Conservation (phyloP, 441 rosid species). For the Jatropha multifida region DNA sequence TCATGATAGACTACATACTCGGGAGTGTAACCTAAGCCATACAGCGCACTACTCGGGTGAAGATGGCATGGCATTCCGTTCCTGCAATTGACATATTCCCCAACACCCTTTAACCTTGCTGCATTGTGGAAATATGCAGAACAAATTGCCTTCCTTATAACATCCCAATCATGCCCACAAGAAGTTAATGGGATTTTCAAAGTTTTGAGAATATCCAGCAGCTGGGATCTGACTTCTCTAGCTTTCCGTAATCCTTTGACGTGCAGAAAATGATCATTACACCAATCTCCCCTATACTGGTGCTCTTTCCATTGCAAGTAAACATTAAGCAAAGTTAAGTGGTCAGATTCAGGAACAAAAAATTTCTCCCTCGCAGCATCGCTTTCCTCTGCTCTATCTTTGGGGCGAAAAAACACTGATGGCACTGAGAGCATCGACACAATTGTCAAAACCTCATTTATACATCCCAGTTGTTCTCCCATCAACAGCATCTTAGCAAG, state of each 20-base stretch:
- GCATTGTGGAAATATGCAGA: slow-evolving; percentile 97
- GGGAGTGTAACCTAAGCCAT: slow-evolving; percentile 82
- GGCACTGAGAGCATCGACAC: slow-evolving; percentile 99
- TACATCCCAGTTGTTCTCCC: slow-evolving; percentile 79
- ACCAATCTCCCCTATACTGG: slow-evolving; percentile 79
- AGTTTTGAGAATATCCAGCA: slow-evolving; percentile 84
- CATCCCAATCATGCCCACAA: slow-evolving; percentile 77
- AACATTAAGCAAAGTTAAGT: slow-evolving; percentile 77
- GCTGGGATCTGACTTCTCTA: slow-evolving; percentile 27
- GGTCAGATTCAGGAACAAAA: slow-evolving; percentile 50
- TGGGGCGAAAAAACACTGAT: slow-evolving; percentile 96
- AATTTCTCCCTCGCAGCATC: slow-evolving; percentile 88
- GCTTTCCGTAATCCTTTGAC: no score
- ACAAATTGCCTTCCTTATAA: slow-evolving; percentile 83
- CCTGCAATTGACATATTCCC: slow-evolving; percentile 59
- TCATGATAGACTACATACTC: slow-evolving; percentile 95
- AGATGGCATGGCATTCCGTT: slow-evolving; percentile 95
- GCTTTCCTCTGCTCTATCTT: slow-evolving; percentile 94
- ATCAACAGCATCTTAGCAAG: slow-evolving; percentile 98
- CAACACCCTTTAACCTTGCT: slow-evolving; percentile 40
- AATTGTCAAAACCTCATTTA: slow-evolving; percentile 89
- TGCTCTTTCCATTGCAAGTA: slow-evolving; percentile 95
- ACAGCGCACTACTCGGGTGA: slow-evolving; percentile 94
- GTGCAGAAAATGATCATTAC: no score
- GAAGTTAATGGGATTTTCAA: slow-evolving; percentile 79